Base-by-base conservation (phyloP, 352 stramenopile species). In the Halophytophthora batemanensis region DNA sequence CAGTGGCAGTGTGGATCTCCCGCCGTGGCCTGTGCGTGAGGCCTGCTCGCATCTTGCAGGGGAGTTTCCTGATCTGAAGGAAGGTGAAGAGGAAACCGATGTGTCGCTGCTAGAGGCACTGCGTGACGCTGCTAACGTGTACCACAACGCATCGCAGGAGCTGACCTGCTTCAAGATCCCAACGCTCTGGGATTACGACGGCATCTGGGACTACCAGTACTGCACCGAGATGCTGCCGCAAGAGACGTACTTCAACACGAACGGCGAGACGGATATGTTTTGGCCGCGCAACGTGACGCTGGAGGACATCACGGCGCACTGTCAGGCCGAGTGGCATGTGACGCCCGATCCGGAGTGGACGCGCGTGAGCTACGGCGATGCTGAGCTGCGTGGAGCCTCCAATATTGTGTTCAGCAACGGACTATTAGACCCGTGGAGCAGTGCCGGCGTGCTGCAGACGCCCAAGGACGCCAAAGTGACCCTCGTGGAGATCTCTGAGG, bases 371-470 rank as follows among this genome's bases (percentile, higher is more conserved):
- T 96, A 93, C 50, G 86, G 86, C 23, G 83, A 91, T 42, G 61
- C 56, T 15, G 43, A 68, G 34, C 49, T 95, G 25, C 61, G 69
- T 2, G 70, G 56, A 6, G 76, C 74, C 19, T 97, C 90, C 28
- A 98, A 98, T 53, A 98, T 98, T 49, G 84, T 98, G 14, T 98
- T 98, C 47, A 97, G 86, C 46, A 98, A 98, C 64, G 95, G 95
- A 13, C 62, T 93, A 14, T 62, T 97, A 5, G 95, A 98, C 55
- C 95, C 95, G 5, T 98, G 95, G 95, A 88, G 73, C 59, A 83
- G 82, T 31, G 92, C 78, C 6, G 94, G 93, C 15, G 89, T 98
- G 14, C 75, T 81, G 22, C 46, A 73, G 5, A 61, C 74, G 17
- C 78, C 78, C 1, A 59, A 72, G 17, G 65, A 67, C 42, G 71